These are phyloP conservation scores for Lomentospora prolificans DNA, from an alignment of 2,329 filamentous ascomycete species.

Conservation along the genomic window DNA sequence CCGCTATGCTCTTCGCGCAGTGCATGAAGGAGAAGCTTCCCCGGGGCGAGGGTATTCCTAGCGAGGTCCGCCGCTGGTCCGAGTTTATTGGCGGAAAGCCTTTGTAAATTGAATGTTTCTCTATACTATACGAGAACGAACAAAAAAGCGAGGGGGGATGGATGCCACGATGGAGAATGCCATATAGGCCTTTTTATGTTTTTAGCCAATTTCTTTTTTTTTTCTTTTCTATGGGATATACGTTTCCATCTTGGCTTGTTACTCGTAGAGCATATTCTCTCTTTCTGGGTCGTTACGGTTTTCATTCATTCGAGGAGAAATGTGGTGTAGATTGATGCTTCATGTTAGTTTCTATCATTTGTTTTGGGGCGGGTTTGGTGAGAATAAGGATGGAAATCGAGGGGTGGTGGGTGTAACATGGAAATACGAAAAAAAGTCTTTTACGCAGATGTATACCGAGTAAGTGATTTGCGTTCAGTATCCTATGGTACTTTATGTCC, in stretches of 20 bases:
- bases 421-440: too few relatives aligned
- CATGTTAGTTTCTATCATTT: not conserved
- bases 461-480: too few relatives aligned
- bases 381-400: too few relatives aligned
- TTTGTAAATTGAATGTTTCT: slow-evolving; percentile 43
- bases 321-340: not conserved
- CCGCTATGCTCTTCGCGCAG: slow-evolving; percentile 87
- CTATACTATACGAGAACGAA: not conserved
- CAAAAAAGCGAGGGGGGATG: not conserved
- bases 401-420: too few relatives aligned
- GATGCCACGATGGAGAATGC: not conserved
- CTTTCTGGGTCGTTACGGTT: not conserved
- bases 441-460: too few relatives aligned
- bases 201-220: slow-evolving; percentile 1
- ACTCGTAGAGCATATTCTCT: not conserved
- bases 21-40: slow-evolving; percentile 97
- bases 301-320: slow-evolving; percentile 2
- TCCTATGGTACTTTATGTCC: too few relatives aligned
- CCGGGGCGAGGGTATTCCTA: slow-evolving; percentile 74
- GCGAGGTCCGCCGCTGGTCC: slow-evolving; percentile 88
- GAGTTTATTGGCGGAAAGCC: slow-evolving; percentile 87
- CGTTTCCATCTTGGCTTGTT: not conserved
- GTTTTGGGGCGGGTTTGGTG: not conserved
- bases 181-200: slow-evolving; percentile 1
- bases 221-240: not conserved